These are phyloP conservation scores for Heliamphora pulchella DNA, from an alignment of 179 eudicot genomes.

Conservation along the genomic window DNA sequence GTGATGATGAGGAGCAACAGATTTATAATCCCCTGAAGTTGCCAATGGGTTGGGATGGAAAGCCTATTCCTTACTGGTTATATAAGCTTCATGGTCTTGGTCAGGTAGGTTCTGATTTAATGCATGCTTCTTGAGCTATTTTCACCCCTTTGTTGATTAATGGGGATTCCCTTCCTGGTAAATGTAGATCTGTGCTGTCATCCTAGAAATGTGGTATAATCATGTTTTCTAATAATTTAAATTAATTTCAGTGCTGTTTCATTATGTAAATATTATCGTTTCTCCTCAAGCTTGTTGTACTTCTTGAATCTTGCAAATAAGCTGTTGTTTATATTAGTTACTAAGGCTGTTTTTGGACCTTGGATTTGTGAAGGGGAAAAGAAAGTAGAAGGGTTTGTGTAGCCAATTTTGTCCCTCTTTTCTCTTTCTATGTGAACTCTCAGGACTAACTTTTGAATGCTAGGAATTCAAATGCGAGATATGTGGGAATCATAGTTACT, in stretches of 20 bases:
- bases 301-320: not conserved
- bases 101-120: conserved; percentile 47
- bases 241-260: not conserved
- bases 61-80: conserved; percentile 97
- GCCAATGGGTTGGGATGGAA: conserved; percentile 99
- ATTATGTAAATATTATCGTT: not conserved
- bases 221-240: not conserved
- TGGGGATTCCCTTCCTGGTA: not conserved
- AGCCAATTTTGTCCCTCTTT: no score
- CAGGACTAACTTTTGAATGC: not conserved
- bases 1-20: conserved; percentile 94
- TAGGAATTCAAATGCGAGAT: conserved; percentile 99
- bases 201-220: not conserved
- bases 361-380: no score
- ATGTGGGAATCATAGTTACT: conserved; percentile 93
- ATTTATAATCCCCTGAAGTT: conserved; percentile 91
- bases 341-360: no score
- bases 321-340: not conserved
- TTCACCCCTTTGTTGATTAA: not conserved
- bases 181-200: not conserved
- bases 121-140: not conserved
- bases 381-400: no score
- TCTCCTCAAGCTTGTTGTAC: not conserved
- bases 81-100: conserved; percentile 99
- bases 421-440: not conserved